These are phyloP conservation scores for Fraxinus sp. DNA, from an alignment of 305 asterid species.

Conservation along the genomic window DNA sequence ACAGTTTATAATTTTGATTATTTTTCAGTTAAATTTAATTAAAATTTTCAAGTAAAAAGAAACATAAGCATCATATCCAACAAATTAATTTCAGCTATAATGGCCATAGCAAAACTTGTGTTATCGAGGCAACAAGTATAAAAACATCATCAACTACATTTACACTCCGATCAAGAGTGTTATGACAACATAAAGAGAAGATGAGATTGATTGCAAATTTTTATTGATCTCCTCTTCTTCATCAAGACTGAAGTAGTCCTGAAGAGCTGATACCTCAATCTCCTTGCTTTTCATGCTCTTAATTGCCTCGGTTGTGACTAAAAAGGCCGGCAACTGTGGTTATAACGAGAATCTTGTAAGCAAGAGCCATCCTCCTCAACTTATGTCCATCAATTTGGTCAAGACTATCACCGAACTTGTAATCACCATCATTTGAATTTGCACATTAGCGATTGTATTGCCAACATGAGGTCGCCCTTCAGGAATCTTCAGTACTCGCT, in stretches of 20 bases:
- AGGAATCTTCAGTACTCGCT: slow-evolving; percentile 78
- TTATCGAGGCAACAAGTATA: too few species aligned
- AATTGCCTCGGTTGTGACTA: slow-evolving; percentile 91
- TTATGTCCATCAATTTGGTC: slow-evolving; percentile 90
- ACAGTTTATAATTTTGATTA: too few species aligned
- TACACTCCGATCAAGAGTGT: not conserved
- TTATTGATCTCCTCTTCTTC: slow-evolving; percentile 27
- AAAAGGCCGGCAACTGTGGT: slow-evolving; percentile 78
- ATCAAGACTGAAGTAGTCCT: slow-evolving; percentile 63
- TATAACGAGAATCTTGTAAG: slow-evolving; percentile 79
- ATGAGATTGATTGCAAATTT: slow-evolving; percentile 37
- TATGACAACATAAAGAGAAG: not conserved
- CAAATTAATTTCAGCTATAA: too few species aligned
- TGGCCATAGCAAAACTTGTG: too few species aligned
- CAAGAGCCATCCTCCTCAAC: slow-evolving; percentile 86
- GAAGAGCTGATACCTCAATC: slow-evolving; percentile 80
- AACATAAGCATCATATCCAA: too few species aligned
- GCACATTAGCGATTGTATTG: slow-evolving; percentile 77
- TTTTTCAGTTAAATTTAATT: not conserved
- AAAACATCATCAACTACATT: not conserved
- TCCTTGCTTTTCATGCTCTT: slow-evolving; percentile 72
- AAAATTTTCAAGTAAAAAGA: not conserved
- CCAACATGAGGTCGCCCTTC: slow-evolving; percentile 90
- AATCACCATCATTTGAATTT: slow-evolving; percentile 84
- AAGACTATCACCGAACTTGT: slow-evolving; percentile 82